phyloP scores from a whole-genome alignment of 495 filamentous ascomycete genomes.

The Bryoglossum gracile region DNA sequence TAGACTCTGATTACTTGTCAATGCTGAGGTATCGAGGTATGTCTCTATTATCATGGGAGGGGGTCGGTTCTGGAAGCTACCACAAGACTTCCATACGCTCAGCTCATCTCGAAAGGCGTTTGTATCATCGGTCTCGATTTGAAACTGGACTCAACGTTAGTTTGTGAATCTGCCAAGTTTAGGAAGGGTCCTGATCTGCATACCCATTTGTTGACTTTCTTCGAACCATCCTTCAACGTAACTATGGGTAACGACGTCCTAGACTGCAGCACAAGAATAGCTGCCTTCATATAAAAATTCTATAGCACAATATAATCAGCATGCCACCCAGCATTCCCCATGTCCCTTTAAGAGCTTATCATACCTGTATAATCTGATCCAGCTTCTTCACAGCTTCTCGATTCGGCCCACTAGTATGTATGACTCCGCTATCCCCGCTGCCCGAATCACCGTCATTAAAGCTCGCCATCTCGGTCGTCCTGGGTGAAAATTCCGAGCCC shows the following conservation, averaged over 20 bases:
- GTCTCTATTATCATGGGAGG: slow-evolving; percentile 86
- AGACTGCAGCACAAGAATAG: slow-evolving; percentile 75
- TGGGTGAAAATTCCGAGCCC: slow-evolving; percentile 4
- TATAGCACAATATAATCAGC: too few species aligned
- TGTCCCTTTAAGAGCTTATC: not conserved
- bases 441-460: slow-evolving; percentile 24
- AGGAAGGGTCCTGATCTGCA: slow-evolving; percentile 29
- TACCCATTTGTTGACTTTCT: slow-evolving; percentile 91
- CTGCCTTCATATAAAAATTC: slow-evolving; percentile 89
- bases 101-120: slow-evolving; percentile 77
- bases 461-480: slow-evolving; percentile 23
- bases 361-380: slow-evolving; percentile 85
- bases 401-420: slow-evolving; percentile 38
- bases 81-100: slow-evolving; percentile 67
- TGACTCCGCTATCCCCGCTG: slow-evolving; percentile 34
- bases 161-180: slow-evolving; percentile 1
- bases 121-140: slow-evolving; percentile 87
- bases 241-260: slow-evolving; percentile 60
- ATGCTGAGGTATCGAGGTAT: slow-evolving; percentile 71
- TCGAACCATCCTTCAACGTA: slow-evolving; percentile 48
- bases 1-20: slow-evolving; percentile 79
- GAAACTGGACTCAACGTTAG: slow-evolving; percentile 55
- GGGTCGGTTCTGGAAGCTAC: slow-evolving; percentile 68
- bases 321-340: too few species aligned
- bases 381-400: slow-evolving; percentile 65